Conservation (phyloP, 345 rosid genomes). For the Brassica cretica region DNA sequence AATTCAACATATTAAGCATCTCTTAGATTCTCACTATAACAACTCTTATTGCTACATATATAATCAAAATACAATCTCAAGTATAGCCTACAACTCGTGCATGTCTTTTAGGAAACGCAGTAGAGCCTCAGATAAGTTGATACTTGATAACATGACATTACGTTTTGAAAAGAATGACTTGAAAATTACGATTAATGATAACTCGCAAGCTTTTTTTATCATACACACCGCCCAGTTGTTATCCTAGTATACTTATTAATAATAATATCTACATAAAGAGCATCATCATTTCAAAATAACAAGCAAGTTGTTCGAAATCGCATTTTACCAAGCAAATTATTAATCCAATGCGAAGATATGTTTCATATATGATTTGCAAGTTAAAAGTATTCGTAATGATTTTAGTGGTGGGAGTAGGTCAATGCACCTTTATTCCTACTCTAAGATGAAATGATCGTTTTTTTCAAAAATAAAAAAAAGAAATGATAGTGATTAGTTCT, state of each 20-base stretch:
- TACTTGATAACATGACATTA: neutral
- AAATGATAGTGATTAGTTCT: neutral
- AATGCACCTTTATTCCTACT: conserved; percentile 11
- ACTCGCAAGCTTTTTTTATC: neutral
- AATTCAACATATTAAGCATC: neutral
- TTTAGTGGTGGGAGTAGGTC: conserved; percentile 21
- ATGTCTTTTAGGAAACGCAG: neutral
- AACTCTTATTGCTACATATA: conserved; percentile 6
- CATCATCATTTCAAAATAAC: conserved; percentile 25
- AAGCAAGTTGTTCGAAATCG: conserved; percentile 9
- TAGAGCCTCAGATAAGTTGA: too few relatives aligned
- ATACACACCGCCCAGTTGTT: conserved; percentile 3
- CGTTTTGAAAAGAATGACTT: conserved; percentile 28
- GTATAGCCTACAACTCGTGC: conserved; percentile 17
- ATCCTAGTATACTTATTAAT: neutral
- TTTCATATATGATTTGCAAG: conserved; percentile 19
- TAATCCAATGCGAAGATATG: conserved; percentile 10
- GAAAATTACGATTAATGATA: conserved; percentile 36
- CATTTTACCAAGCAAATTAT: conserved; percentile 6
- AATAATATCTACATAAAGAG: neutral
- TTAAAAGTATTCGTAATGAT: conserved; percentile 21
- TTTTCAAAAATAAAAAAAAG: too few relatives aligned
- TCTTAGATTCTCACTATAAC: neutral
- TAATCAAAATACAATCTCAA: conserved; percentile 14
- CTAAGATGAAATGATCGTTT: conserved; percentile 8